Base-by-base conservation (phyloP, 129 eudicot species). In the Lonicera japonica region DNA sequence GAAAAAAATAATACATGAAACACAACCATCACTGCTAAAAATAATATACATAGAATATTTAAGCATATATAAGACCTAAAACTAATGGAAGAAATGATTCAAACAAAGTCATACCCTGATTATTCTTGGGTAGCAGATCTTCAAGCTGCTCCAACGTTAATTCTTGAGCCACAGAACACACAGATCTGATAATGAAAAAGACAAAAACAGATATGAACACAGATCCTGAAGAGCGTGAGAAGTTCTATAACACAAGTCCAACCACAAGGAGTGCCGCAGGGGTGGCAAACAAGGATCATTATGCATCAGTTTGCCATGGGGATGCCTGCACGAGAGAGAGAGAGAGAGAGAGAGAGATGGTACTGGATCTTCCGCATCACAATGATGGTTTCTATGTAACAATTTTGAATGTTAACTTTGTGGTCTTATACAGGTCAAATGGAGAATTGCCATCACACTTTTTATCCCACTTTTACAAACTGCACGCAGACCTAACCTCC, bases 111-210 rank as follows among this genome's bases (percentile, higher is more conserved):
- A 63, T 74, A 84, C 85, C 90, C 38, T 66, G 70, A 58, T 18
- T 69, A 63, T 54, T 69, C 47, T 70, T 51, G 34, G 81, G 71
- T 58, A 73, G 76, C 53, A 68, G 75, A 63, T 70, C 72, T 54
- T 36, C 72, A 38, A 81, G 82, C 68, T 70, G 66, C 63, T 79
- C 78, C 39, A 71, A 46, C 34, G 83, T 52, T 58, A 80, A 69
- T 73, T 83, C 83, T 70, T 78, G 76, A 64, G 67, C 88, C 22
- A 55, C 79, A 11, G 86, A 81, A 60, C 79, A 57, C 46, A 38
- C 13, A 54, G 83, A 79, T 67, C 90, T 83, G 69, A 69, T n/a
- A 53, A 65, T 10, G 61, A 57, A 62, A 65, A 21, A 17, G 58
- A 47, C 24, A 68, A 1, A 23, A 46, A 34, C 34, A n/a, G n/a